Evolutionary conservation across 2,329 filamentous ascomycete species (phyloP).

Genomic region (Ophiostoma sp.): DNA sequence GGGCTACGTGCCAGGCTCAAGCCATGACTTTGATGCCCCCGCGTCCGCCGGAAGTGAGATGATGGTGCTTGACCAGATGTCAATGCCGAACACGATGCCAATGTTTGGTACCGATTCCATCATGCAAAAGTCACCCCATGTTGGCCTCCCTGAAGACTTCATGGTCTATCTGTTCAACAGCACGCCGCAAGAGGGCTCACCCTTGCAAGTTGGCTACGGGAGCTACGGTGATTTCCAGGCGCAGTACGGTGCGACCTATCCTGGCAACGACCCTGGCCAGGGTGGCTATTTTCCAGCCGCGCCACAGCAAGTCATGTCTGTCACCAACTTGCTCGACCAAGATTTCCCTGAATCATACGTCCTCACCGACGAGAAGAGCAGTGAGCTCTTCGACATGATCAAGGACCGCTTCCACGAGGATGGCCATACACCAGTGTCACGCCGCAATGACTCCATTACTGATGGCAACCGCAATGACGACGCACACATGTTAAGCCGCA

Average conservation of each 20-base stretch:
- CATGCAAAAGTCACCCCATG: slow-evolving; percentile 74
- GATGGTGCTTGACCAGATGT: slow-evolving; percentile 58
- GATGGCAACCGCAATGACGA: slow-evolving; percentile 68
- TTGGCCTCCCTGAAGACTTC: slow-evolving; percentile 79
- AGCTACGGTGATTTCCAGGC: slow-evolving; percentile 44
- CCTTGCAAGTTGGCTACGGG: slow-evolving; percentile 46
- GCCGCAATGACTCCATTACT: slow-evolving; percentile 69
- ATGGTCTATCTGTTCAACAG: slow-evolving; percentile 79
- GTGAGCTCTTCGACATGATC: slow-evolving; percentile 77
- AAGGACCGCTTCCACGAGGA: slow-evolving; percentile 74
- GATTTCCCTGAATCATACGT: slow-evolving; percentile 71
- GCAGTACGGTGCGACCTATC: slow-evolving; percentile 47
- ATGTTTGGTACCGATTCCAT: slow-evolving; percentile 81
- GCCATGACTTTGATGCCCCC: slow-evolving; percentile 46
- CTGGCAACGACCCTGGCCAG: slow-evolving; percentile 43
- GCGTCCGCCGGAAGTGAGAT: slow-evolving; percentile 46
- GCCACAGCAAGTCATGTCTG: slow-evolving; percentile 78
- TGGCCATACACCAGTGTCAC: slow-evolving; percentile 65
- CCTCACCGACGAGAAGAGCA: slow-evolving; percentile 81
- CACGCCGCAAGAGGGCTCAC: slow-evolving; percentile 45
- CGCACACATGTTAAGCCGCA: slow-evolving; percentile 66
- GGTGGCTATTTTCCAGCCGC: slow-evolving; percentile 53
- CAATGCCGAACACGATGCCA: slow-evolving; percentile 64
- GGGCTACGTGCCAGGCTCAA: slow-evolving; percentile 36
- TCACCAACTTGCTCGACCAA: slow-evolving; percentile 77